These are phyloP conservation scores for Phaeosphaeriaceae sp. DNA, from an alignment of 2,329 filamentous ascomycete genomes.

Conservation along the genomic window DNA sequence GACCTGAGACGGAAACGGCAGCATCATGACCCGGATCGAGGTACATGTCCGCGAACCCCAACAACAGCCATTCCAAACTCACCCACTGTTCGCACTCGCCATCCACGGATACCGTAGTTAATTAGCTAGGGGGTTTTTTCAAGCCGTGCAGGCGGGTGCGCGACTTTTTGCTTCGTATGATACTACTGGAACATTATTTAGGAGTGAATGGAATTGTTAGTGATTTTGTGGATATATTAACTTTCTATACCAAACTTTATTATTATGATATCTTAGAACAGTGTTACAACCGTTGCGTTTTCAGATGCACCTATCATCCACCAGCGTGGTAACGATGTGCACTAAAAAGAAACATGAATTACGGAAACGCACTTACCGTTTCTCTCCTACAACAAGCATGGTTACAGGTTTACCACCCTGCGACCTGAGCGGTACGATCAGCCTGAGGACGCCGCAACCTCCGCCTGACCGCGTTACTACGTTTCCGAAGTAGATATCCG, in stretches of 20 bases:
- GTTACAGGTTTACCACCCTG: slow-evolving; percentile 30
- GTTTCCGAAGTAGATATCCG: too few species aligned
- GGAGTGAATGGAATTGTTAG: too few species aligned
- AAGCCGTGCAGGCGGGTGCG: too few species aligned
- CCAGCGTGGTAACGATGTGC: not conserved
- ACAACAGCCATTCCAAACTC: not conserved
- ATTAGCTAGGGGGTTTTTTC: too few species aligned
- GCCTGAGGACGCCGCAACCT: slow-evolving; percentile 16
- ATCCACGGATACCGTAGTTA: too few species aligned
- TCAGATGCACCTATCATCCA: not conserved
- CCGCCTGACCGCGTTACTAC: not conserved
- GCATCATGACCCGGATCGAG: slow-evolving; percentile 1
- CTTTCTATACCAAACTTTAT: too few species aligned
- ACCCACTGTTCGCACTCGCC: too few species aligned
- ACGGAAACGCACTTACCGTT: slow-evolving; percentile 24
- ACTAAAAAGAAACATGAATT: slow-evolving; percentile 7
- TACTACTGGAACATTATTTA: too few species aligned
- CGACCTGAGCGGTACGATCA: slow-evolving; percentile 25
- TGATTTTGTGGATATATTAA: too few species aligned
- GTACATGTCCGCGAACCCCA: not conserved
- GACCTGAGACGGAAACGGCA: slow-evolving; percentile 14
- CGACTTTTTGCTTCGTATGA: too few species aligned
- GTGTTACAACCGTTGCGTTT: not conserved
- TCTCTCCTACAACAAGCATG: slow-evolving; percentile 22
- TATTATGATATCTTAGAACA: not conserved